Base-by-base conservation (phyloP, 768 basidiomycete species). In the Sporobolomyces pararoseus region DNA sequence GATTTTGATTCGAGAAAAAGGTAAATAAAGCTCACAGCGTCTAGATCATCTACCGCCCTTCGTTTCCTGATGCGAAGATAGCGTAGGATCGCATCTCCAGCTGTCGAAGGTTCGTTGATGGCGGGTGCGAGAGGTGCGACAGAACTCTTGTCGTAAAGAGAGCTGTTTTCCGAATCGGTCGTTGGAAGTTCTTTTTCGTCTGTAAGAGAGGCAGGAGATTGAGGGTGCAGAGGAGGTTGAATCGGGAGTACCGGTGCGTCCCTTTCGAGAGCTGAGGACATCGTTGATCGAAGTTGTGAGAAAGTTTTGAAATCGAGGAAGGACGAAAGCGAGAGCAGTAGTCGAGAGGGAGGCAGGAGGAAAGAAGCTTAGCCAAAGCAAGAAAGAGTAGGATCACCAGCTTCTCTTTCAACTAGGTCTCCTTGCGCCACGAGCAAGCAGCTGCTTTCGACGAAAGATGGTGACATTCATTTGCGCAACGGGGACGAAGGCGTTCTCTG, bases 61-160 rank as follows among this genome's bases (percentile, higher is more conserved):
- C 54, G 35, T 32, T 60, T 58, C 29, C 34, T n/a, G 19, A 72
- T 7, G 21, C 62, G 47, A 7, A 72, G 23, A 14, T 53, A 47
- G 4, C 52, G 51, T 5, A 72, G 55, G 39, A 72, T 52, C 6
- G 66, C 71, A 46, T 50, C 37, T 3, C 71, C 71, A 2, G 62
- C 29, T 0, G 55, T 58, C 12, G 62, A 35, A 5, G 47, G 34
- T 14, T 68, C 57, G 1, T 47, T 49, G 12, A 29, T 23, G 3
- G 46, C 25, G 2, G 62, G 61, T 2, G 71, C 71, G 37, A 72
- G 62, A 21, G 71, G 53, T 19, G 46, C 62, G 34, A 21, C 29
- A 14, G 23, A 49, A 27, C 57, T 54, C 31, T 58, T 47, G 39
- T 58, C 65, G 50, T 50, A 65, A 19, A 72, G 23, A 12, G 64